A percentile compares a stretch with the other conserved stretches of the same genome.
Evolutionary conservation across 495 filamentous ascomycete species (phyloP).

Genomic region (Poronia punctata): DNA sequence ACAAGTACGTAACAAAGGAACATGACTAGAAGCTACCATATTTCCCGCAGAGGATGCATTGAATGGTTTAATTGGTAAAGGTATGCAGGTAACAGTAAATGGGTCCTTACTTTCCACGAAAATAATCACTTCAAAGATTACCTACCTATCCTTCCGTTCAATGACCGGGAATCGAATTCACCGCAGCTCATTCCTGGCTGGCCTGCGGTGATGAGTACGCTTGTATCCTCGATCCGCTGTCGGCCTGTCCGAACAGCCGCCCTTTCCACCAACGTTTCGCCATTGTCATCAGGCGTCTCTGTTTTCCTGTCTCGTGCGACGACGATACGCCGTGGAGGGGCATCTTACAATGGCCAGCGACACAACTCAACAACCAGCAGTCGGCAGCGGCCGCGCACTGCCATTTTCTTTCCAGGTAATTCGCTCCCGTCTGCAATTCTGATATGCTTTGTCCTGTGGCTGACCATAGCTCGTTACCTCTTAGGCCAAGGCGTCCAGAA

Average conservation of each 20-base stretch:
- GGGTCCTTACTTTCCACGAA: background rate
- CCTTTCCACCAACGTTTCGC: conserved; percentile 1
- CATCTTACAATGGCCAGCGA: no score
- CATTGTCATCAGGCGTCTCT: background rate
- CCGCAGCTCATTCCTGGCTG: conserved; percentile 20
- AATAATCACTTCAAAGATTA: background rate
- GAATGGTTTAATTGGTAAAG: background rate
- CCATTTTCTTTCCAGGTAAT: conserved; percentile 79
- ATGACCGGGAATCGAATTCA: conserved; percentile 14
- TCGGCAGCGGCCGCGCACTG: conserved; percentile 56
- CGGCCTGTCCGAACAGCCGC: conserved; percentile 10
- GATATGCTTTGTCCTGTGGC: background rate
- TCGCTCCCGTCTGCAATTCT: background rate
- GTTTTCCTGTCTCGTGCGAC: background rate
- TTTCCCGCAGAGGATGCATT: background rate
- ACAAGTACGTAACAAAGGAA: no score
- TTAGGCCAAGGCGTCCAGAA: conserved; percentile 91
- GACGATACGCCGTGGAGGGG: no score
- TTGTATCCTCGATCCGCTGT: conserved; percentile 16
- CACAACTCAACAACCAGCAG: conserved; percentile 18
- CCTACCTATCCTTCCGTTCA: conserved; percentile 6
- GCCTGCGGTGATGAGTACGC: conserved; percentile 21
- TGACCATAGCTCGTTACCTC: background rate
- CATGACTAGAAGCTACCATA: no score
- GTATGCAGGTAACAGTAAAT: background rate